phyloP scores from a whole-genome alignment of 2,329 filamentous ascomycete genomes.

The Fusarium foetens region DNA sequence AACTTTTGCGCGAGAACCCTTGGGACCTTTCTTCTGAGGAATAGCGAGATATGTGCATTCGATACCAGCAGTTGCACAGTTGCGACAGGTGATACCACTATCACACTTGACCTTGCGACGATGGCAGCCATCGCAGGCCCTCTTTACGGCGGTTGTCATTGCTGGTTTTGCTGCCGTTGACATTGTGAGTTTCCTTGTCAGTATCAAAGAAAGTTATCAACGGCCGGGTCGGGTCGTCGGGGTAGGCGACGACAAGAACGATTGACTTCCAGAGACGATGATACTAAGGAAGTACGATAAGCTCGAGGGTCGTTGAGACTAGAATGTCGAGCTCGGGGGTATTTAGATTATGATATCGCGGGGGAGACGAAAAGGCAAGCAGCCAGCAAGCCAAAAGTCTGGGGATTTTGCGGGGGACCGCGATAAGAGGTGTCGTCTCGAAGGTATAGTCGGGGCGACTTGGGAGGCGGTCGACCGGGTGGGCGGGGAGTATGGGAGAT shows the following conservation, averaged over 20 bases:
- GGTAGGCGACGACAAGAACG: slow-evolving; percentile 1
- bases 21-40: slow-evolving; percentile 80
- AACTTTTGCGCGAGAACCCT: slow-evolving; percentile 78
- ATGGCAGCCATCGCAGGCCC: slow-evolving; percentile 79
- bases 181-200: background rate
- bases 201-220: slow-evolving; percentile 13
- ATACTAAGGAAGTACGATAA: slow-evolving; percentile 3
- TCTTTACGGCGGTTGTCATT: slow-evolving; percentile 63
- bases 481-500: slow-evolving; percentile 30
- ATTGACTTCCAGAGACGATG: slow-evolving; percentile 24
- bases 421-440: slow-evolving; percentile 34
- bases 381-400: slow-evolving; percentile 42
- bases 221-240: slow-evolving; percentile 17
- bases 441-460: slow-evolving; percentile 40
- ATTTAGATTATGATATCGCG: slow-evolving; percentile 14
- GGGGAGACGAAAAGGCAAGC: slow-evolving; percentile 14
- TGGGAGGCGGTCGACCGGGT: slow-evolving; percentile 34
- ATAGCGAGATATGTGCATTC: slow-evolving; percentile 79
- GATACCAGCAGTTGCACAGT: slow-evolving; percentile 74
- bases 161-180: background rate
- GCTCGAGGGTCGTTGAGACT: slow-evolving; percentile 3
- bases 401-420: slow-evolving; percentile 47
- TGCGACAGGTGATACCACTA: slow-evolving; percentile 75
- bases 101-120: slow-evolving; percentile 80
- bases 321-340: slow-evolving; percentile 19